A percentile compares a stretch with the other conserved stretches of the same genome.
phyloP scores from a whole-genome alignment of 768 basidiomycete genomes.

The Suillus luteus region DNA sequence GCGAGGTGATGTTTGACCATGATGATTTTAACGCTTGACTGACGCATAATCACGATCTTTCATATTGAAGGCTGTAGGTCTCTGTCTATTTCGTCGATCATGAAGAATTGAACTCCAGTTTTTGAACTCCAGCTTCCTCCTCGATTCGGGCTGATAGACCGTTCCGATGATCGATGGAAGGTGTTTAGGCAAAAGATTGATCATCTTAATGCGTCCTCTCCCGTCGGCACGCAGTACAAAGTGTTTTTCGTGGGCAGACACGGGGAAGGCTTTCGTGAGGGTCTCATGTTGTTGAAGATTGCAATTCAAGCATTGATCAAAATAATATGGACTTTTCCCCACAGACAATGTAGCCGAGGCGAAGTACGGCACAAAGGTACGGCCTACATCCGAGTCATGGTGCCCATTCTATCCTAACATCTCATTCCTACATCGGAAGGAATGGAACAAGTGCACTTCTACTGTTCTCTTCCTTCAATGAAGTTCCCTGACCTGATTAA shows the following conservation, averaged over 20 bases:
- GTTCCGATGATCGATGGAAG: constrained; percentile 50
- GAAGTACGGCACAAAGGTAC: constrained; percentile 59
- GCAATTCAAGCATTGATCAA: constrained; percentile 47
- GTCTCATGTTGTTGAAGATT: constrained; percentile 43
- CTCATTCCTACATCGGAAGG: constrained; percentile 24
- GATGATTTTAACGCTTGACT: not conserved
- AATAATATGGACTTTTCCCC: constrained; percentile 49
- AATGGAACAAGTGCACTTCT: constrained; percentile 60
- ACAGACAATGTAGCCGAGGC: constrained; percentile 69
- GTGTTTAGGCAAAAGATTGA: constrained; percentile 44
- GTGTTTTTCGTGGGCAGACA: constrained; percentile 68
- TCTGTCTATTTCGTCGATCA: not conserved
- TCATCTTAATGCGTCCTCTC: constrained; percentile 47
- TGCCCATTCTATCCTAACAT: not conserved
- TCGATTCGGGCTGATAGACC: constrained; percentile 61
- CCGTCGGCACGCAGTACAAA: constrained; percentile 51
- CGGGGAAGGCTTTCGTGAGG: constrained; percentile 72
- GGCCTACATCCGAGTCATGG: constrained; percentile 2
- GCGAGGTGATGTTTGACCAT: not conserved
- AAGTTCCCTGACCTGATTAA: not conserved
- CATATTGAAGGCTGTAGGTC: not conserved
- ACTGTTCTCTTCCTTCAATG: not conserved
- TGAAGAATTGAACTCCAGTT: not conserved
- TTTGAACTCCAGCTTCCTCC: constrained; percentile 45
- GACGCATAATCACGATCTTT: not conserved